These are phyloP conservation scores for Solanum lycopersicoides DNA, from an alignment of 257 asterid species.

Conservation along the genomic window DNA sequence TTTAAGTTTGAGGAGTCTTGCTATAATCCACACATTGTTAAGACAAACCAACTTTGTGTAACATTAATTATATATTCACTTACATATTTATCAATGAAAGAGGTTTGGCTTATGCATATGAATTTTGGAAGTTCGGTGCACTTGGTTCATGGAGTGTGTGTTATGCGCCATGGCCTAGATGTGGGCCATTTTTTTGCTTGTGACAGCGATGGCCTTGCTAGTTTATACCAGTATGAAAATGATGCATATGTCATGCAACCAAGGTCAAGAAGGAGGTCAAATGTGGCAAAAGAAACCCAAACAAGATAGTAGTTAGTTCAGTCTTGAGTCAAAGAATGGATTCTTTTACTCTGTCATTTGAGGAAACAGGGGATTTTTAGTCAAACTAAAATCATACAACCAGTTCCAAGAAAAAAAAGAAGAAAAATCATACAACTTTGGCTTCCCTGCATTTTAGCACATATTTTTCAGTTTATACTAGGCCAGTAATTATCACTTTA, in stretches of 20 bases:
- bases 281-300: not conserved
- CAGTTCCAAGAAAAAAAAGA: not conserved
- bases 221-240: not conserved
- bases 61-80: not conserved
- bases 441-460: not conserved
- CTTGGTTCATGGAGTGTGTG: not conserved
- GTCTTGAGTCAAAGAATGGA: not conserved
- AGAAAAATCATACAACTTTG: not conserved
- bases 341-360: not conserved
- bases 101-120: not conserved
- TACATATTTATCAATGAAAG: not conserved
- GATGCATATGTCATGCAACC: not conserved
- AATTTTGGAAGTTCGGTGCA: not conserved
- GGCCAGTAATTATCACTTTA: not conserved
- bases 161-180: not conserved
- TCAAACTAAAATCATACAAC: not conserved
- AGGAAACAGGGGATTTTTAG: not conserved
- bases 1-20: not conserved
- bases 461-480: not conserved
- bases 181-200: not conserved
- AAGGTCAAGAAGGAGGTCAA: not conserved
- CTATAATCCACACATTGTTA: not conserved
- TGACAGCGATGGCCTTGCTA: not conserved
- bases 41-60: not conserved
- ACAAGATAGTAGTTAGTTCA: not conserved